Evolutionary conservation across 1,284 basidiomycete genomes (phyloP), one percentile per base, ranked within the genome.

Genomic region (Inonotus obliquus): DNA sequence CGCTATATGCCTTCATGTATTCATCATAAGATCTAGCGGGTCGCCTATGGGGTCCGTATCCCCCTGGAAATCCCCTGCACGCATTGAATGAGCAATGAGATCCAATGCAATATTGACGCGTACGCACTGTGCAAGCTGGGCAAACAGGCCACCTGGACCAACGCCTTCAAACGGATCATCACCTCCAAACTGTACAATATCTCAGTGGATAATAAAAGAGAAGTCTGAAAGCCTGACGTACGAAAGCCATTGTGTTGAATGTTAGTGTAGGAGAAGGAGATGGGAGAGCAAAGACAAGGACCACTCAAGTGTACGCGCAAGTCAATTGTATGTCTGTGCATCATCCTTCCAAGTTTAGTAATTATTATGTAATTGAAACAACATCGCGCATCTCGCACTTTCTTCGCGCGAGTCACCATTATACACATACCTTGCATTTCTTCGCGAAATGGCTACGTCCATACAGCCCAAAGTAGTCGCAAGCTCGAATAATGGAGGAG

Each of bases 1-100:
- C 86, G 70, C 89, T 91, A 75, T 94, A 94, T 7, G 92, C 91
- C 69, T 87, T 91, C 65, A 93, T 78, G 74, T 92, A 91, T 69
- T 92, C 87, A 69, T 92, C 86, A 69, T 91, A 95, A 0, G 84
- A 75, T 66, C 83, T 78, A 10, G 90, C 81, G 6, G 84, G 70
- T 19, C 79, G 76, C 17, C 79, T 79, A 32, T 75, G 78, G 68
- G 73, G 75, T 25, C 76, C 79, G 65, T 77, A 79, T 17, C 79
- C 76, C 7, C 75, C 80, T 17, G 79, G 80, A 60, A 87, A 79
- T 38, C 83, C 84, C 64, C 84, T 86, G 64, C 23, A 64, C 60
- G 56, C 25, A 51, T 32, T 58, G 48, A 61, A 62, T 64, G 59
- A 25, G 44, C 21, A 5, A 32, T 44, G 21, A 38, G 68, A 35